phyloP scores from a whole-genome alignment of 495 filamentous ascomycete genomes.

The Apodospora peruviana region DNA sequence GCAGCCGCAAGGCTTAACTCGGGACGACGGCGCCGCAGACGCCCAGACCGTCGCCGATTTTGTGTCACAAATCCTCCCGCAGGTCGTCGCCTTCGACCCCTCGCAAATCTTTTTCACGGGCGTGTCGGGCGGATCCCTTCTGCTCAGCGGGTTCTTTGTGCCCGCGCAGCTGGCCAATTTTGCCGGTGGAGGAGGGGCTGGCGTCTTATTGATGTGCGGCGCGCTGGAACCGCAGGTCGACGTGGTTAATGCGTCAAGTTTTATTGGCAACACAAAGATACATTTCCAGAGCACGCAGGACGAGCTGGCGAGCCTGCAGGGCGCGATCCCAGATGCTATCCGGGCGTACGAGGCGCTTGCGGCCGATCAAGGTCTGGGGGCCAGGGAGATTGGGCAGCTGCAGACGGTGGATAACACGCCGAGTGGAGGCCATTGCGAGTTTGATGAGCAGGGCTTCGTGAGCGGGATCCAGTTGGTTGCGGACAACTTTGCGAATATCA shows the following conservation, averaged over 20 bases:
- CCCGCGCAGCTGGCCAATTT: conserved; percentile 42
- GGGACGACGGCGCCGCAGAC: conserved; percentile 46
- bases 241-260: conserved; percentile 28
- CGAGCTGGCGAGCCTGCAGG: conserved; percentile 38
- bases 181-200: conserved; percentile 18
- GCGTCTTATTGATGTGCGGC: conserved; percentile 45
- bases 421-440: conserved; percentile 44
- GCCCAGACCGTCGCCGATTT: conserved; percentile 40
- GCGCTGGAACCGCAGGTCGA: conserved; percentile 40
- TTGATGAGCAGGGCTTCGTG: conserved; percentile 43
- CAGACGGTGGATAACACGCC: conserved; percentile 47
- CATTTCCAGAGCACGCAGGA: conserved; percentile 47
- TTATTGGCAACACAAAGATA: conserved; percentile 30
- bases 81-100: conserved; percentile 39
- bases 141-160: conserved; percentile 45
- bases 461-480: conserved; percentile 45
- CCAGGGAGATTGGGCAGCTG: conserved; percentile 30
- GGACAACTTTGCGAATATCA: conserved; percentile 37
- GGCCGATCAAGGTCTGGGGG: conserved; percentile 25
- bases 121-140: conserved; percentile 39
- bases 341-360: conserved; percentile 41
- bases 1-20: conserved; percentile 38
- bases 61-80: conserved; percentile 32
- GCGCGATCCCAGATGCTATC: conserved; percentile 39
- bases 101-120: conserved; percentile 43